These are phyloP conservation scores for Desmodesmus armatus DNA, from an alignment of 139 green algal species.

Conservation along the genomic window DNA sequence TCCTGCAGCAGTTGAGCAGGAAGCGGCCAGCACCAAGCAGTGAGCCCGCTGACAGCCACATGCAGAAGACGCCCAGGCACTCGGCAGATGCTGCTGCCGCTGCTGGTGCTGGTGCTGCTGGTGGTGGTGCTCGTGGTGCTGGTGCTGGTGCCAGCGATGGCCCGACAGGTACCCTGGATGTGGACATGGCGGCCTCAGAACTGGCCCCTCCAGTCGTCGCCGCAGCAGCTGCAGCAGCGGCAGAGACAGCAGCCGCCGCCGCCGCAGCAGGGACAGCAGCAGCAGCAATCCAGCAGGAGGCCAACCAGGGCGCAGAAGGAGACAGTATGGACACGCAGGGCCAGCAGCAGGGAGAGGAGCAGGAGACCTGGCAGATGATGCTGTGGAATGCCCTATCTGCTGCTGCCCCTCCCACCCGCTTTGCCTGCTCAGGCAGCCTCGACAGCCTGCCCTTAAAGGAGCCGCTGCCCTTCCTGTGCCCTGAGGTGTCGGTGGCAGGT, in stretches of 20 bases:
- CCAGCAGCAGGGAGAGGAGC: too few relatives aligned
- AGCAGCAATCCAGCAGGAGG: background rate
- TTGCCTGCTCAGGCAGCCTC: too few relatives aligned
- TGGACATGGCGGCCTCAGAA: too few relatives aligned
- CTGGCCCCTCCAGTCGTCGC: too few relatives aligned
- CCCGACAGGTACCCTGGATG: too few relatives aligned
- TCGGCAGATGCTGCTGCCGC: constrained; percentile 24
- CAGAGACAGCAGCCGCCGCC: too few relatives aligned
- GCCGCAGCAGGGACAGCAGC: too few relatives aligned
- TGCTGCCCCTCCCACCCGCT: background rate
- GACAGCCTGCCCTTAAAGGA: too few relatives aligned
- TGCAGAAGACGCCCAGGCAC: background rate
- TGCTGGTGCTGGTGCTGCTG: background rate
- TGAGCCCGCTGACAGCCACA: background rate
- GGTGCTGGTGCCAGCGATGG: too few relatives aligned
- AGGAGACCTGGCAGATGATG: background rate
- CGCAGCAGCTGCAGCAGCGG: too few relatives aligned
- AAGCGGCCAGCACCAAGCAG: background rate
- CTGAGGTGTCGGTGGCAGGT: background rate
- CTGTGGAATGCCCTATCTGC: background rate
- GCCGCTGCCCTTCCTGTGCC: background rate
- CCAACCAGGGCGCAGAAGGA: background rate
- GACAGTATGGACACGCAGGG: too few relatives aligned
- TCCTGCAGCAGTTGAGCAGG: background rate
- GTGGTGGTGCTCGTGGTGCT: background rate